Conservation (phyloP, 2,329 filamentous ascomycete species). For the Apiospora arundinis region DNA sequence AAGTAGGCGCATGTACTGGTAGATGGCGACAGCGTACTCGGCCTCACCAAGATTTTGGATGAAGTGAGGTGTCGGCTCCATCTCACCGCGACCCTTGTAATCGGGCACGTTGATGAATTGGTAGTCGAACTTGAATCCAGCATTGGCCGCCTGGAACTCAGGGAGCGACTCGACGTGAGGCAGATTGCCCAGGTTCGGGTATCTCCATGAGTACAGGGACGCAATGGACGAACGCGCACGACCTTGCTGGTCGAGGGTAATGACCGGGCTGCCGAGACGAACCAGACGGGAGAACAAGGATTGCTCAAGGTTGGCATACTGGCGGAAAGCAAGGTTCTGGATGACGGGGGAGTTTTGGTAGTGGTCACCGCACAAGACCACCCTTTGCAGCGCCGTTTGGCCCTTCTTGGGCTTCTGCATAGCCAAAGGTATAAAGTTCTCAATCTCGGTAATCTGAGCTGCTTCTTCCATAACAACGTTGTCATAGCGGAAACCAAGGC, state of each 20-base stretch:
- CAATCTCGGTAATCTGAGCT: slow-evolving; percentile 95
- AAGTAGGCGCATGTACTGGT: slow-evolving; percentile 95
- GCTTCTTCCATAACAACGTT: slow-evolving; percentile 99
- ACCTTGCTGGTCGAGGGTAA: slow-evolving; percentile 91
- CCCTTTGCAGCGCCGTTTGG: slow-evolving; percentile 78
- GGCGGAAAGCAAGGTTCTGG: slow-evolving; percentile 90
- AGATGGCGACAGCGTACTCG: slow-evolving; percentile 94
- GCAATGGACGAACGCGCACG: slow-evolving; percentile 88
- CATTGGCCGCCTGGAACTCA: slow-evolving; percentile 83
- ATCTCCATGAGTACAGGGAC: slow-evolving; percentile 91
- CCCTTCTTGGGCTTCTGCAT: slow-evolving; percentile 82
- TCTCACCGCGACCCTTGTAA: slow-evolving; percentile 89
- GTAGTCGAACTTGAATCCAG: slow-evolving; percentile 91
- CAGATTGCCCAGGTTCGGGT: slow-evolving; percentile 79
- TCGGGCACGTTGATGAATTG: slow-evolving; percentile 96
- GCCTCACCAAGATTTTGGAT: slow-evolving; percentile 96
- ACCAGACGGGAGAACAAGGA: slow-evolving; percentile 92
- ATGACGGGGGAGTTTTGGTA: slow-evolving; percentile 96
- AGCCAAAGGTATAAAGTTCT: slow-evolving; percentile 95
- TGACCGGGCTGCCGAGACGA: slow-evolving; percentile 87
- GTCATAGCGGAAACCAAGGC: slow-evolving; percentile 95
- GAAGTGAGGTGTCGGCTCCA: slow-evolving; percentile 90
- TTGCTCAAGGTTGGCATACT: slow-evolving; percentile 96
- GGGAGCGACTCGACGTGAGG: slow-evolving; percentile 70
- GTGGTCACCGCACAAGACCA: slow-evolving; percentile 94